Evolutionary conservation across 768 basidiomycete species (phyloP), one percentile per base, ranked within the genome.

Genomic region (Dentipellis fragilis): DNA sequence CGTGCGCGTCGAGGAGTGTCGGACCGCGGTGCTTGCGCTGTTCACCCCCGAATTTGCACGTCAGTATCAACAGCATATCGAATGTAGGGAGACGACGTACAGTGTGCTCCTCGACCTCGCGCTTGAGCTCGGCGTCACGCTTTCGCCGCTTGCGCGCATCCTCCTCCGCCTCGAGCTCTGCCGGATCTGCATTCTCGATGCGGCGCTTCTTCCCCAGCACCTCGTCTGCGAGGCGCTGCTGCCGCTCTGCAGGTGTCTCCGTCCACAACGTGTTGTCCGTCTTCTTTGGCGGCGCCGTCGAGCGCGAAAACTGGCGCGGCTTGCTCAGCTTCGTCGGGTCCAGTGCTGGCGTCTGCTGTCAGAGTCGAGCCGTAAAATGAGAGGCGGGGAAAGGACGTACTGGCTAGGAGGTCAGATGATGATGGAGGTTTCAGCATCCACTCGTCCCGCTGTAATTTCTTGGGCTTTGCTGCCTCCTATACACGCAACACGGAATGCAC

Each of bases 381-480:
- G 47, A 36, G 37, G 39, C 16, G 37, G 35, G 35, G 36, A 47
- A 16, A 36, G n/a, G 16, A 79, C 87, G 59, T 62, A 94, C 92
- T 85, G 49, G 79, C 80, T 4, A 94, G 75, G 11, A 95, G 69
- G 58, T 89, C 88, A 1, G 88, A 84, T 1, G 84, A 80, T 17
- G 85, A 82, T 0, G 96, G 95, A 1, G 95, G 95, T 1, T 88
- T 87, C 47, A 98, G 77, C 96, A 99, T 99, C 96, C 96, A 99
- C 68, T 94, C 93, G 17, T 97, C 91, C 45, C 96, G 82, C 68
- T 91, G 73, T 39, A 83, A 72, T 39, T 79, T 78, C 68, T 92
- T 93, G 10, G 89, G 89, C 62, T 87, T 85, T 10, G 75, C 71
- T 1, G 84, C 87, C 73, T 89, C 92, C 81, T 87, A 62, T 48